Percentiles rank a stretch among this genome's conserved stretches.
Conservation (phyloP, 2,329 filamentous ascomycete genomes). For the Proliferodiscus dingleyae region DNA sequence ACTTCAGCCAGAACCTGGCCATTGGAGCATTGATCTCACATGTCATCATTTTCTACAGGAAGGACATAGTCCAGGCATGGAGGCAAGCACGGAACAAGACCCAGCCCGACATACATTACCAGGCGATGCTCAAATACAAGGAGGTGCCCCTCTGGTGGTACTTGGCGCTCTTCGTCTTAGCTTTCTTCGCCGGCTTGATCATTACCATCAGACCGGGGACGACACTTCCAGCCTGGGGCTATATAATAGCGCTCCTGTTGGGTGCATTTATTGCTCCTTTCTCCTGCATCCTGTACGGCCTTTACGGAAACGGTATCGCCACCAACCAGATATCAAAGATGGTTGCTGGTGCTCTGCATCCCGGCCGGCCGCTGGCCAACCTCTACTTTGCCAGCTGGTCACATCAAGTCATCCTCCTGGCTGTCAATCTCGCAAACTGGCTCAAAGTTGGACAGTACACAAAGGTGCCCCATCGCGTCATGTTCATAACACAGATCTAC, state of each 20-base stretch:
- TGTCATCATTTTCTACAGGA: background rate
- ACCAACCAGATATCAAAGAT: constrained; percentile 40
- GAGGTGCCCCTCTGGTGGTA: constrained; percentile 41
- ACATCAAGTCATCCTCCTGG: constrained; percentile 31
- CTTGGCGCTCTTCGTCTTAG: constrained; percentile 10
- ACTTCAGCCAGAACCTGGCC: background rate
- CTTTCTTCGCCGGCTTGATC: constrained; percentile 31
- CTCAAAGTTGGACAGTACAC: constrained; percentile 35
- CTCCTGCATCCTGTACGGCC: constrained; percentile 36
- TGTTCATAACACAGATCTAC: constrained; percentile 38
- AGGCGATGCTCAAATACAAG: constrained; percentile 36
- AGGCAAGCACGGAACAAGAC: background rate
- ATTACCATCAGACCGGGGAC: constrained; percentile 34
- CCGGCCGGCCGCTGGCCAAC: constrained; percentile 36
- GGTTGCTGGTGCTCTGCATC: constrained; percentile 43
- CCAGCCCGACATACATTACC: constrained; percentile 38
- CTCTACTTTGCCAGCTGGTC: constrained; percentile 36
- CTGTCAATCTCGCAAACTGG: constrained; percentile 29
- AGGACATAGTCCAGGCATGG: background rate
- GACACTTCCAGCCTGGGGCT: constrained; percentile 39
- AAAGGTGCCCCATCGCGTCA: constrained; percentile 35
- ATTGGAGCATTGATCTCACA: background rate
- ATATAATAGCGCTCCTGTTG: constrained; percentile 34
- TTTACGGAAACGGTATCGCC: constrained; percentile 38
- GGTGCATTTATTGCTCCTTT: constrained; percentile 35